Evolutionary conservation across 805 yeast genomes (phyloP), one percentile per base, ranked within the genome.

Genomic region (Yarrowia yakushimensis): DNA sequence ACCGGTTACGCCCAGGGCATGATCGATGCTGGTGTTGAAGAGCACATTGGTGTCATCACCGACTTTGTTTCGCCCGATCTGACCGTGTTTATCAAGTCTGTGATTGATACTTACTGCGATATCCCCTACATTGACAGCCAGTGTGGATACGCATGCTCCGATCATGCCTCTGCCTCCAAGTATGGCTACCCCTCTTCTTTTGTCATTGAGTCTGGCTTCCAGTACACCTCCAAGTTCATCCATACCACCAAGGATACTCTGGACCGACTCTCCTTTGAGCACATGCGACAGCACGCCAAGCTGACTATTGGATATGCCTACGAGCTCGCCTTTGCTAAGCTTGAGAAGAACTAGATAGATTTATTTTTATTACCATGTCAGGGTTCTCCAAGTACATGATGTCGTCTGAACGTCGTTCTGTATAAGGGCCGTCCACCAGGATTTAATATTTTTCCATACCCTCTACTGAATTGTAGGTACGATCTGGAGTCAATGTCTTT

Each of bases 81-180:
- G 65, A 85, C 84, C 54, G 75, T 79, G 10, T 90, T 85, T 69
- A 72, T 90, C 64, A 84, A 87, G 74, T 66, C 80, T 41, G 73
- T 91, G 8, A 82, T 90, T 57, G 79, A 79, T 22, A 71, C 76
- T 10, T 90, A 90, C 74, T 81, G 90, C 67, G 69, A 75, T 22
- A 88, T 91, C 63, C 86, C 88, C 3, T 87, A 82, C 69, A 82
- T 79, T 37, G 94, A 87, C 68, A 87, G 96, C 12, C 67, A 77
- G 63, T 93, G 97, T 76, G 97, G 97, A 0, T 90, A 91, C 70
- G 94, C 96, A 0, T 92, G 98, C 74, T 87, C 96, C 17, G 98
- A 93, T 76, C 97, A 91, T 73, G 87, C 94, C 5, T 85, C 96
- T 52, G 97, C 97, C 0, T 73, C 84, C 59, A 85, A 87, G 71